Percentiles rank a stretch among this genome's conserved stretches.
These are phyloP conservation scores for Cystoisospora suis DNA, from an alignment of 169 alveolate species.

Conservation along the genomic window DNA sequence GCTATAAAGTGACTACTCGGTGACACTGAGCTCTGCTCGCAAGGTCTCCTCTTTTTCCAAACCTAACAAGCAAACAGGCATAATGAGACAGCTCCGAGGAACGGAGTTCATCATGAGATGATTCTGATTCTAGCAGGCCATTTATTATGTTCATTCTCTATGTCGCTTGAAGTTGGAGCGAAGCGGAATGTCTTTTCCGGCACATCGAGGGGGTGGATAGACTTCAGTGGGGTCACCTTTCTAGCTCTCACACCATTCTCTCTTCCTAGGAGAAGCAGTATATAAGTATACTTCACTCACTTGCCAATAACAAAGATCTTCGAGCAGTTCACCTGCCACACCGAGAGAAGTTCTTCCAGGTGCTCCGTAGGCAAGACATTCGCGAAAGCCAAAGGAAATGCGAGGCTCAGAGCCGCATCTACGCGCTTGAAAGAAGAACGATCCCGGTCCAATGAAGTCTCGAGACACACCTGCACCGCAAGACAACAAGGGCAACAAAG, in stretches of 20 bases:
- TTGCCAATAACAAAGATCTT: background rate
- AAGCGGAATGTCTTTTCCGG: background rate
- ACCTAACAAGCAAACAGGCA: too few relatives aligned
- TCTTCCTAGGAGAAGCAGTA: too few relatives aligned
- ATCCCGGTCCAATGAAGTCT: background rate
- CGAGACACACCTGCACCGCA: background rate
- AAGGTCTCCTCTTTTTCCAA: too few relatives aligned
- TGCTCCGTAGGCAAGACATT: background rate
- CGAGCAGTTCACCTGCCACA: constrained; percentile 13
- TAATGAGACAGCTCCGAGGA: too few relatives aligned
- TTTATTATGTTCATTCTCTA: too few relatives aligned
- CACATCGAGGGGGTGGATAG: background rate
- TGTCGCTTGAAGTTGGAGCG: too few relatives aligned
- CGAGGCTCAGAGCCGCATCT: constrained; percentile 20
- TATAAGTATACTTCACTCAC: too few relatives aligned
- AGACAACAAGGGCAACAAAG: background rate
- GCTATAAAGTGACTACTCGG: too few relatives aligned
- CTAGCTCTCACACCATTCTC: background rate
- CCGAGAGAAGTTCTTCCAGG: background rate
- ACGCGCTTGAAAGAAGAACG: constrained; percentile 29
- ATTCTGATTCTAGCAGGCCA: too few relatives aligned
- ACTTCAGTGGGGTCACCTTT: background rate
- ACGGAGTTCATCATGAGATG: too few relatives aligned
- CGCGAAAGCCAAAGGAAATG: constrained; percentile 13
- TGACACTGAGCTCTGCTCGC: too few relatives aligned